Conservation (phyloP, 768 basidiomycete species). For the Tricholoma sp. region DNA sequence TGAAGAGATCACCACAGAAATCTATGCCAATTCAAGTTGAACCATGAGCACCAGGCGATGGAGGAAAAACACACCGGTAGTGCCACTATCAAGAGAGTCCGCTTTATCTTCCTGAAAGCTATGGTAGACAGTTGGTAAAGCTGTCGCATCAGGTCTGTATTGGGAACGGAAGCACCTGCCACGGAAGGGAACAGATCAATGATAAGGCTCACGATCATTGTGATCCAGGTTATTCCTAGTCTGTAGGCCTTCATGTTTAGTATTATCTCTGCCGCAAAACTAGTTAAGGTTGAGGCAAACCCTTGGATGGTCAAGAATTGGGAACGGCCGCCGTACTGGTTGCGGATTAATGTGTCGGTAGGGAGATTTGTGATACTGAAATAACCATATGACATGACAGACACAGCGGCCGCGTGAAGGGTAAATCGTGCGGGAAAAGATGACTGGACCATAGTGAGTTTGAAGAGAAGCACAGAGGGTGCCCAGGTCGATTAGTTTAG, state of each 20-base stretch:
- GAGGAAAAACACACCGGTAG: slow-evolving; percentile 47
- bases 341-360: slow-evolving; percentile 26
- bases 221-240: slow-evolving; percentile 29
- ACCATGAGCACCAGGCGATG: not conserved
- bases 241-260: slow-evolving; percentile 15
- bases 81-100: slow-evolving; percentile 55
- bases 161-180: slow-evolving; percentile 17
- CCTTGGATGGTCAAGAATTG: slow-evolving; percentile 80
- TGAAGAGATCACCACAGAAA: slow-evolving; percentile 32
- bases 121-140: slow-evolving; percentile 4
- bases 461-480: too few species aligned
- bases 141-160: not conserved
- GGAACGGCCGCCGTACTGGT: slow-evolving; percentile 58
- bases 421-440: slow-evolving; percentile 8
- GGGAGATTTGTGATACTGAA: slow-evolving; percentile 20
- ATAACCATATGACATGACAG: slow-evolving; percentile 34
- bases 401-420: slow-evolving; percentile 27
- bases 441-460: not conserved
- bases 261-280: not conserved
- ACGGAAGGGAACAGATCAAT: slow-evolving; percentile 27
- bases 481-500: too few species aligned
- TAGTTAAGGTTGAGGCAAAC: slow-evolving; percentile 28
- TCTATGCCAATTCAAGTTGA: slow-evolving; percentile 12
- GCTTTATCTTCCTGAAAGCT: slow-evolving; percentile 45
- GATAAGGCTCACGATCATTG: slow-evolving; percentile 29